phyloP scores from a whole-genome alignment of 2,329 filamentous ascomycete species.

The Karstenula rhodostoma region DNA sequence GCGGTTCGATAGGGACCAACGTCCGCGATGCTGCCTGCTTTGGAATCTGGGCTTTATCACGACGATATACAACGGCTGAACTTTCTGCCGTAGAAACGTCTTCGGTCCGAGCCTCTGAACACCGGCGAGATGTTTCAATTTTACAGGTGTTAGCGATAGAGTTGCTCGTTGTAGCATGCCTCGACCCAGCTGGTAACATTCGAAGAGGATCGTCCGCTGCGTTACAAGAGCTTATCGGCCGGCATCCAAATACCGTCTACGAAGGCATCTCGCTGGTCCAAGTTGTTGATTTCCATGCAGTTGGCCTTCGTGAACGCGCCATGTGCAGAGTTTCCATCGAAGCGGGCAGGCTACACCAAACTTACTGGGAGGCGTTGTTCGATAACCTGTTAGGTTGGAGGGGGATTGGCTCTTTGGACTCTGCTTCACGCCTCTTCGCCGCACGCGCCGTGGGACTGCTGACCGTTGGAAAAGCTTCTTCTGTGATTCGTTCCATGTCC shows the following conservation, averaged over 20 bases:
- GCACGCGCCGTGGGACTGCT: slow-evolving; percentile 73
- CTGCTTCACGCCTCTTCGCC: slow-evolving; percentile 74
- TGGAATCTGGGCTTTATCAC: slow-evolving; percentile 90
- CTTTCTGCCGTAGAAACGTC: slow-evolving; percentile 67
- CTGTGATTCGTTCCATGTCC: slow-evolving; percentile 49
- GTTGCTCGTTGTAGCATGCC: slow-evolving; percentile 79
- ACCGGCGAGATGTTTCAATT: slow-evolving; percentile 56
- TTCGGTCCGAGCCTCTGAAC: slow-evolving; percentile 54
- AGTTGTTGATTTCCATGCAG: slow-evolving; percentile 89
- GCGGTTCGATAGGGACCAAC: slow-evolving; percentile 85
- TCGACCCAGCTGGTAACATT: slow-evolving; percentile 94
- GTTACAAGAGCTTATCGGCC: slow-evolving; percentile 89
- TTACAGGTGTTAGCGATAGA: slow-evolving; percentile 82
- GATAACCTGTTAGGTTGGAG: slow-evolving; percentile 82
- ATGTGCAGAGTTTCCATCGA: slow-evolving; percentile 77
- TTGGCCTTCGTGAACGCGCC: slow-evolving; percentile 85
- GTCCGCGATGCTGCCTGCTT: slow-evolving; percentile 96
- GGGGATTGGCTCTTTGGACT: slow-evolving; percentile 83
- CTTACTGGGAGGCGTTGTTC: slow-evolving; percentile 74
- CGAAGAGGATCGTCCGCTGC: slow-evolving; percentile 91
- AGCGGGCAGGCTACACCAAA: slow-evolving; percentile 69
- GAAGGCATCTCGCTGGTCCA: slow-evolving; percentile 89
- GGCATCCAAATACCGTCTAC: slow-evolving; percentile 84
- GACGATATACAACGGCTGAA: slow-evolving; percentile 84
- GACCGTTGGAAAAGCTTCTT: slow-evolving; percentile 48